Percentiles rank a stretch among this genome's conserved stretches.
Conservation (phyloP, 371 early-diverging fungal genomes). For the Mucor indicus region DNA sequence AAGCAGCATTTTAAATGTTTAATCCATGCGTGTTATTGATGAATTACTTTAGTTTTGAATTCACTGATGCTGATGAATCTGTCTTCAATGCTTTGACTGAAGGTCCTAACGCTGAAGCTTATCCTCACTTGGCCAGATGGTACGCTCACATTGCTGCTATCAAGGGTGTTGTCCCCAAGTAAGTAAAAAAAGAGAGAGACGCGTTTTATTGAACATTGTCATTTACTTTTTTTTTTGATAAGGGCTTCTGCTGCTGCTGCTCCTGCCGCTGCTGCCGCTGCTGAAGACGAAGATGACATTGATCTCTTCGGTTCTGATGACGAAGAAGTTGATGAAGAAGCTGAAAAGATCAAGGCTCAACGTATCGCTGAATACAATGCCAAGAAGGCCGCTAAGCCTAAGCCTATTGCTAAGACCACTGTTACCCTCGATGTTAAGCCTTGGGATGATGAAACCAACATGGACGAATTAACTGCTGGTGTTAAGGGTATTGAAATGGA, state of each 20-base stretch:
- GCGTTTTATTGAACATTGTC: too few species aligned
- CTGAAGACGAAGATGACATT: constrained; percentile 82
- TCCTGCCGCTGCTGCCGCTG: constrained; percentile 51
- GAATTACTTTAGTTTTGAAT: constrained; percentile 55
- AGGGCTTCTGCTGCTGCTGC: constrained; percentile 23
- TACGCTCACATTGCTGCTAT: constrained; percentile 87
- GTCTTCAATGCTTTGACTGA: constrained; percentile 83
- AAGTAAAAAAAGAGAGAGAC: constrained; percentile 12
- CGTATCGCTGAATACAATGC: neutral
- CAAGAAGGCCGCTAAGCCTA: neutral
- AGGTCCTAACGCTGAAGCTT: constrained; percentile 71
- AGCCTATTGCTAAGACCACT: constrained; percentile 29
- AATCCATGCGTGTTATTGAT: neutral
- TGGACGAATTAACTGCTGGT: constrained; percentile 67
- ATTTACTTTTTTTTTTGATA: neutral
- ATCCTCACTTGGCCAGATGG: constrained; percentile 94
- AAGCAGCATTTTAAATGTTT: constrained; percentile 20
- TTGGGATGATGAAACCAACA: constrained; percentile 95
- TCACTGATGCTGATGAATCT: constrained; percentile 80
- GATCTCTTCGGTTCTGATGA: constrained; percentile 91
- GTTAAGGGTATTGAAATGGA: constrained; percentile 79
- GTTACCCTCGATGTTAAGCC: constrained; percentile 92
- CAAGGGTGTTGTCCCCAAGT: constrained; percentile 56
- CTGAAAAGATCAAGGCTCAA: neutral
- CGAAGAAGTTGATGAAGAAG: constrained; percentile 44